Evolutionary conservation across 106 monocot species (phyloP).

Genomic region (Allium sativum): DNA sequence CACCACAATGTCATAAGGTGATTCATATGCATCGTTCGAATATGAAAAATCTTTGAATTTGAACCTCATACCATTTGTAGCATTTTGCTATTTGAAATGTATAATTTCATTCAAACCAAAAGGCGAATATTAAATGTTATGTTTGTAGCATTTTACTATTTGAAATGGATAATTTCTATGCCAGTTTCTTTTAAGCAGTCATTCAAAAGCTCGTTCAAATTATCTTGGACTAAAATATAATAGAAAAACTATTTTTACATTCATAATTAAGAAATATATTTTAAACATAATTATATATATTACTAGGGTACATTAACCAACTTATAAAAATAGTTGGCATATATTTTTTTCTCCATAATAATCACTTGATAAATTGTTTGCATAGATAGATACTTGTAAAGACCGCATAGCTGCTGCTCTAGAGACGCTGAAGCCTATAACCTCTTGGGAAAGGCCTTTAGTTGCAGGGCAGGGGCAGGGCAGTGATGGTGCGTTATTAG

Average conservation of each 20-base stretch:
- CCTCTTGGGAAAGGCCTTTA: conserved; percentile 84
- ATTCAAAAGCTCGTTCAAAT: too few species aligned
- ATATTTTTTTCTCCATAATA: too few species aligned
- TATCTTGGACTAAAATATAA: too few species aligned
- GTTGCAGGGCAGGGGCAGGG: conserved; percentile 70
- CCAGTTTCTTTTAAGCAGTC: too few species aligned
- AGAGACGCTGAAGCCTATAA: conserved; percentile 81
- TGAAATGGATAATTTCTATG: neutral
- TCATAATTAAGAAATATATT: neutral
- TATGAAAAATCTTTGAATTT: too few species aligned
- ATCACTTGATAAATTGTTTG: neutral
- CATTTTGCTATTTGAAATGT: neutral
- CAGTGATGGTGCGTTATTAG: conserved; percentile 62
- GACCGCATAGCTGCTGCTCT: conserved; percentile 90
- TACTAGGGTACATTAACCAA: neutral
- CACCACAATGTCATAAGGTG: too few species aligned
- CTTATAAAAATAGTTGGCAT: too few species aligned
- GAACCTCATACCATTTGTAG: neutral
- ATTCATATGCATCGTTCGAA: too few species aligned
- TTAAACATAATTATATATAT: neutral
- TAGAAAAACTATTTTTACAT: too few species aligned
- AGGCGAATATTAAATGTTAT: too few species aligned
- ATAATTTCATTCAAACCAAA: too few species aligned
- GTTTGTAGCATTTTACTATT: neutral
- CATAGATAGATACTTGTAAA: conserved; percentile 84